A percentile compares a stretch with the other conserved stretches of the same genome.
Evolutionary conservation across 352 stramenopile species (phyloP).

Genomic region (Globisporangium irregulare): DNA sequence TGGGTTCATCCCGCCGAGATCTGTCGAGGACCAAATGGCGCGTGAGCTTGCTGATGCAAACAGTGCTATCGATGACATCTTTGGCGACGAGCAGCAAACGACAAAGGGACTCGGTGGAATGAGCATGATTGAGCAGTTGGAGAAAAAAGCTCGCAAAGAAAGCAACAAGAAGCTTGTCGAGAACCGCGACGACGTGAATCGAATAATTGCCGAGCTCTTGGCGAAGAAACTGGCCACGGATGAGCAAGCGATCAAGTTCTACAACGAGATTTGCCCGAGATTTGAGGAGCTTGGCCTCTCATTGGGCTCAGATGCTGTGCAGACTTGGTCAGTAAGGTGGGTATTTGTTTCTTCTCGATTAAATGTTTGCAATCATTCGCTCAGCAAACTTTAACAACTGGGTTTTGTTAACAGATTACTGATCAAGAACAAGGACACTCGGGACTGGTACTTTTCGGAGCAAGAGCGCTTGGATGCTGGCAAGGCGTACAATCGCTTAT

Average conservation of each 20-base stretch:
- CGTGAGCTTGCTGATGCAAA: conserved; percentile 74
- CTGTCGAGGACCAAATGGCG: conserved; percentile 84
- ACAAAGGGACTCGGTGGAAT: conserved; percentile 66
- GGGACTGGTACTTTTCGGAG: conserved; percentile 83
- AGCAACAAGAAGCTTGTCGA: conserved; percentile 88
- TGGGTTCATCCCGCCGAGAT: conserved; percentile 26
- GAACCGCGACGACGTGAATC: conserved; percentile 59
- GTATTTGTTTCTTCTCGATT: background rate
- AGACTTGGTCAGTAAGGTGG: conserved; percentile 78
- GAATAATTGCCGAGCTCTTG: conserved; percentile 50
- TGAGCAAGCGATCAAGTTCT: conserved; percentile 71
- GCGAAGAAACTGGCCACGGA: conserved; percentile 47
- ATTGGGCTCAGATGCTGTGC: conserved; percentile 61
- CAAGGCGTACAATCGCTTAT: conserved; percentile 72
- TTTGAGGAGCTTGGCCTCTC: conserved; percentile 64
- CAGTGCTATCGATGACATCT: conserved; percentile 82
- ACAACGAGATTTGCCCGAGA: conserved; percentile 47
- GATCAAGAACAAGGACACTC: conserved; percentile 88
- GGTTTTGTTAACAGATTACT: conserved; percentile 35
- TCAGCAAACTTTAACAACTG: background rate
- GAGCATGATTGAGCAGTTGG: conserved; percentile 86
- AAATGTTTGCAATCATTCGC: no score
- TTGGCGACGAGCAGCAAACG: conserved; percentile 73
- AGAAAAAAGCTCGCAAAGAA: conserved; percentile 83
- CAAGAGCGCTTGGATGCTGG: conserved; percentile 75